These are phyloP conservation scores for Saturnispora silvae DNA, from an alignment of 805 yeast species.

Conservation along the genomic window DNA sequence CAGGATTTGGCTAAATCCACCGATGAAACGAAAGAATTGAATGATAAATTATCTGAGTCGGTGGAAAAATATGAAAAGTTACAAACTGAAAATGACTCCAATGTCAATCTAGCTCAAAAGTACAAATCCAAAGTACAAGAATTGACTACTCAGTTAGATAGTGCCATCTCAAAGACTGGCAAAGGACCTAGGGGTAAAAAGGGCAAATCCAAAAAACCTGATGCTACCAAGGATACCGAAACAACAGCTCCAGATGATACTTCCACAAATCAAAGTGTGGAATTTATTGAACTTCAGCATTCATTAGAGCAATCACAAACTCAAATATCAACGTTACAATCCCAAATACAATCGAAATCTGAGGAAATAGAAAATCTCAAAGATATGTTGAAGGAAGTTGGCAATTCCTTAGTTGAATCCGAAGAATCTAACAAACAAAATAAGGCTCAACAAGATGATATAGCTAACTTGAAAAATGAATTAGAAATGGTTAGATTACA, in stretches of 20 bases:
- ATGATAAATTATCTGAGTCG: not conserved
- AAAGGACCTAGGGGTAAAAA: slow-evolving; percentile 14
- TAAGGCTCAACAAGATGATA: slow-evolving; percentile 7
- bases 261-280: slow-evolving; percentile 9
- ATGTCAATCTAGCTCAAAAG: slow-evolving; percentile 15
- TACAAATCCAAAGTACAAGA: slow-evolving; percentile 21
- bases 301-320: slow-evolving; percentile 14
- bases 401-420: slow-evolving; percentile 68
- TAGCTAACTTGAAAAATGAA: slow-evolving; percentile 13
- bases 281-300: slow-evolving; percentile 20
- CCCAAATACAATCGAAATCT: slow-evolving; percentile 29
- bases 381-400: slow-evolving; percentile 69
- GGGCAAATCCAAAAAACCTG: slow-evolving; percentile 10
- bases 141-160: slow-evolving; percentile 15
- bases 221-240: slow-evolving; percentile 9
- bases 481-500: slow-evolving; percentile 27
- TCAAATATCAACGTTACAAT: slow-evolving; percentile 16
- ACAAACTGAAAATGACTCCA: slow-evolving; percentile 11
- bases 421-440: slow-evolving; percentile 41
- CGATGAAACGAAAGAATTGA: not conserved
- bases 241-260: not conserved
- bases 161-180: not conserved
- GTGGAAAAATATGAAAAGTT: not conserved
- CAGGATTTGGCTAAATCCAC: not conserved
- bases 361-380: slow-evolving; percentile 62